phyloP scores from a whole-genome alignment of 371 early-diverging fungal species.

The Coemansia sp. region DNA sequence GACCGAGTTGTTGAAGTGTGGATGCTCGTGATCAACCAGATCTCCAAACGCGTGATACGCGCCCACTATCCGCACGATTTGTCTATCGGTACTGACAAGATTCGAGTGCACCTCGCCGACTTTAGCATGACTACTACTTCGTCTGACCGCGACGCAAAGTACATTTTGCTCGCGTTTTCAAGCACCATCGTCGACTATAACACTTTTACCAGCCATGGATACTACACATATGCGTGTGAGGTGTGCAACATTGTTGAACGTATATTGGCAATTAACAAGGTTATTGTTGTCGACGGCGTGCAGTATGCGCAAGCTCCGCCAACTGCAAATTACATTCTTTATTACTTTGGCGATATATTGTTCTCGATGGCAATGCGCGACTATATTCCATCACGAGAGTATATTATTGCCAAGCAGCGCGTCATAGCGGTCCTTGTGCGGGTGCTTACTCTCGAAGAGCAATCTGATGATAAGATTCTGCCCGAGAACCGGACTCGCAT shows the following conservation, averaged over 20 bases:
- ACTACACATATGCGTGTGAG: slow-evolving; percentile 18
- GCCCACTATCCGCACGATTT: slow-evolving; percentile 25
- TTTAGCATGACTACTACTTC: slow-evolving; percentile 19
- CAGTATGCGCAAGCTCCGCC: slow-evolving; percentile 32
- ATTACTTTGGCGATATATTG: slow-evolving; percentile 23
- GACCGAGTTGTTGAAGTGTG: slow-evolving; percentile 27
- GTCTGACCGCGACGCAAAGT: slow-evolving; percentile 9
- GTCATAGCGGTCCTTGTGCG: slow-evolving; percentile 13
- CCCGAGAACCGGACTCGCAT: slow-evolving; percentile 12
- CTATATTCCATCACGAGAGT: slow-evolving; percentile 4
- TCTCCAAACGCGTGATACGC: slow-evolving; percentile 20
- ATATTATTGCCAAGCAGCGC: slow-evolving; percentile 4
- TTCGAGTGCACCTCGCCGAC: slow-evolving; percentile 17
- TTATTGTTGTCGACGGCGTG: slow-evolving; percentile 13
- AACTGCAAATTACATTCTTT: slow-evolving; percentile 30
- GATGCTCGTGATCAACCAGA: slow-evolving; percentile 22
- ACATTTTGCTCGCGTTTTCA: slow-evolving; percentile 13
- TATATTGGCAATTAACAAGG: slow-evolving; percentile 10
- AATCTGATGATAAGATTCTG: slow-evolving; percentile 17
- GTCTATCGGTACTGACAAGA: neutral
- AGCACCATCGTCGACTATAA: slow-evolving; percentile 12
- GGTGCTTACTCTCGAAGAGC: slow-evolving; percentile 11
- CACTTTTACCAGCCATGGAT: slow-evolving; percentile 10
- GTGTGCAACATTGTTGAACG: slow-evolving; percentile 21
- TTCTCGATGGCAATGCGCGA: slow-evolving; percentile 18